A percentile compares a stretch with the other conserved stretches of the same genome.
These are phyloP conservation scores for Rhynchospora breviuscula DNA, from an alignment of 176 grass and related monocot species.

Conservation along the genomic window DNA sequence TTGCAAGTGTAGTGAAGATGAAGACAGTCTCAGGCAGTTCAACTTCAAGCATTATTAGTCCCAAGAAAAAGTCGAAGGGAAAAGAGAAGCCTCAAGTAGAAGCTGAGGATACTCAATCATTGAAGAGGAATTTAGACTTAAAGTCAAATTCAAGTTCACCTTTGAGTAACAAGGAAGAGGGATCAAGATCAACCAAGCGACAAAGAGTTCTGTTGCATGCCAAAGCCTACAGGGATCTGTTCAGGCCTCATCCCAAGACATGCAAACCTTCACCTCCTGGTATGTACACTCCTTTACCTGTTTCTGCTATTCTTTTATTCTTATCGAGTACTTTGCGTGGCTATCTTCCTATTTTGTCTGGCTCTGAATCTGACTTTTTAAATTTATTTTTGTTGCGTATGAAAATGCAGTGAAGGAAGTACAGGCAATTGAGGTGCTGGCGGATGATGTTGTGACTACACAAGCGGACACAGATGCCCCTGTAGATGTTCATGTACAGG, in stretches of 20 bases:
- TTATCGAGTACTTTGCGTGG: not conserved
- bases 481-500: not conserved
- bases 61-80: not conserved
- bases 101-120: not conserved
- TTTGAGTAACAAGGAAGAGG: constrained; percentile 8
- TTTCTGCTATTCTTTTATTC: not conserved
- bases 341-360: not conserved
- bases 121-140: not conserved
- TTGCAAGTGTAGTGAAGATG: not conserved
- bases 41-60: constrained; percentile 22
- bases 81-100: not conserved
- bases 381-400: not conserved
- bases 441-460: not conserved
- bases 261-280: not conserved
- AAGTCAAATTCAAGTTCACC: not conserved
- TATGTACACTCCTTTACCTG: not conserved
- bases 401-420: not conserved
- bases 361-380: not conserved
- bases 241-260: not conserved
- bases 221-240: not conserved
- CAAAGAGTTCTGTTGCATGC: constrained; percentile 12
- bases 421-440: not conserved
- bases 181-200: not conserved
- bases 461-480: not conserved
- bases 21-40: constrained; percentile 25